Conservation (phyloP, 805 yeast species). For the Grigorovia yakushimaensis region DNA sequence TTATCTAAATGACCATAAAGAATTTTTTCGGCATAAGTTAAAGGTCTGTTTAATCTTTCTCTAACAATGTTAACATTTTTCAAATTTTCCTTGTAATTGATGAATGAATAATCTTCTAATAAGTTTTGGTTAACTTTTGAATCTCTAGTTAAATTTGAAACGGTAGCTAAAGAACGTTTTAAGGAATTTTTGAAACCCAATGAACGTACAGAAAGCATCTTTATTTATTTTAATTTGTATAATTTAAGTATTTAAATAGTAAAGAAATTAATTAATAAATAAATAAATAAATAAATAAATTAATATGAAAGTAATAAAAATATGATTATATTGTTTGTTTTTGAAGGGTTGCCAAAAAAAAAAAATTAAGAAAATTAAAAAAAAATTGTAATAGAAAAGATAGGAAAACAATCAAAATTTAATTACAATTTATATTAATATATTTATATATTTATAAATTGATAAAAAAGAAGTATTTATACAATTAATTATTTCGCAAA, state of each 20-base stretch:
- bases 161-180: constrained; percentile 35
- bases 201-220: constrained; percentile 29
- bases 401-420: too few species aligned
- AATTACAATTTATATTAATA: too few species aligned
- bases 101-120: constrained; percentile 74
- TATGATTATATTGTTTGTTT: too few species aligned
- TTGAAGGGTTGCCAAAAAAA: too few species aligned
- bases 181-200: constrained; percentile 7
- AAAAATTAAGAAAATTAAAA: too few species aligned
- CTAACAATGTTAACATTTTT: constrained; percentile 82
- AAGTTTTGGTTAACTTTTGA: constrained; percentile 73
- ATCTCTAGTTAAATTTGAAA: constrained; percentile 41
- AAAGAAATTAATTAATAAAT: too few species aligned
- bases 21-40: constrained; percentile 92
- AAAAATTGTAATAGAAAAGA: too few species aligned
- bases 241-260: neutral
- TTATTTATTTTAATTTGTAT: neutral
- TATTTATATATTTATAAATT: too few species aligned
- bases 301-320: too few species aligned
- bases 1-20: constrained; percentile 90
- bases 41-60: constrained; percentile 68
- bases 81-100: constrained; percentile 82
- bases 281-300: too few species aligned
- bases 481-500: too few species aligned
- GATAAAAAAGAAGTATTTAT: too few species aligned